phyloP scores from a whole-genome alignment of 805 yeast species.

The Candida nonsorbophila region DNA sequence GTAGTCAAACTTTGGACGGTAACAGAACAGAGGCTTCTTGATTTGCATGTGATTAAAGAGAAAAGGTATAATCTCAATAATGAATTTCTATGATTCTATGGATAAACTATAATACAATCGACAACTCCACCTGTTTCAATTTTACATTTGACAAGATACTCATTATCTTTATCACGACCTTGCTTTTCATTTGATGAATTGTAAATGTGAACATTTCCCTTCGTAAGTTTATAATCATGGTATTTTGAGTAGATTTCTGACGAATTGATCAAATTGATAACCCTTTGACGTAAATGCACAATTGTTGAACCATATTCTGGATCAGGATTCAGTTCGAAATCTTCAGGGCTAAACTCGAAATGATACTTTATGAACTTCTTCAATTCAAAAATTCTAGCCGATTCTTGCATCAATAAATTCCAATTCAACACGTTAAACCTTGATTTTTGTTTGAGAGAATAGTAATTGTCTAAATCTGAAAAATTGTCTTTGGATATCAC shows the following conservation, averaged over 20 bases:
- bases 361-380: slow-evolving; percentile 46
- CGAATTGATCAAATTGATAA: slow-evolving; percentile 49
- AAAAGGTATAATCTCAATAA: slow-evolving; percentile 16
- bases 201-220: slow-evolving; percentile 20
- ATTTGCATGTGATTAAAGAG: slow-evolving; percentile 21
- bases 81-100: slow-evolving; percentile 8
- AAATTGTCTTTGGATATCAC: slow-evolving; percentile 16
- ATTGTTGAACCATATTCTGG: slow-evolving; percentile 70
- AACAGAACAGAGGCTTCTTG: slow-evolving; percentile 51
- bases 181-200: slow-evolving; percentile 25
- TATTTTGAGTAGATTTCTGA: slow-evolving; percentile 21
- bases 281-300: slow-evolving; percentile 52
- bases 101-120: slow-evolving; percentile 19
- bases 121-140: slow-evolving; percentile 41
- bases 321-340: slow-evolving; percentile 53
- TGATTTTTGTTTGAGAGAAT: slow-evolving; percentile 18
- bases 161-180: slow-evolving; percentile 11
- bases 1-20: slow-evolving; percentile 60
- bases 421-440: slow-evolving; percentile 20
- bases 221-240: slow-evolving; percentile 7
- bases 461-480: slow-evolving; percentile 20
- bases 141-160: slow-evolving; percentile 30
- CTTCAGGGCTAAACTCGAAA: slow-evolving; percentile 79
- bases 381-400: slow-evolving; percentile 14
- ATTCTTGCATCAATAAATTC: slow-evolving; percentile 13